Percentiles rank a stretch among this genome's conserved stretches.
Evolutionary conservation across 768 basidiomycete species (phyloP).

Genomic region (Kwoniella sp.): DNA sequence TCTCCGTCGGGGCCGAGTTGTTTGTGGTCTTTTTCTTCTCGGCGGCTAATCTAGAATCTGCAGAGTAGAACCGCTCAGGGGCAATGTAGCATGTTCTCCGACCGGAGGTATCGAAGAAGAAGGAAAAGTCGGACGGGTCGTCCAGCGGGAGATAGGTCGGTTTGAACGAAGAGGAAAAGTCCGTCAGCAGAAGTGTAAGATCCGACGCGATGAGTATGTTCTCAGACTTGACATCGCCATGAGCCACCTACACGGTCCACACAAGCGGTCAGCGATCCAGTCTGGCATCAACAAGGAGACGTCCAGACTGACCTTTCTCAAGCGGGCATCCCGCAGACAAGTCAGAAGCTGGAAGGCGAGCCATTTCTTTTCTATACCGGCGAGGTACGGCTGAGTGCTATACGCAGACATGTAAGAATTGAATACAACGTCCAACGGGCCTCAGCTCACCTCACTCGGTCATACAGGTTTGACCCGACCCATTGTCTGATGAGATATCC

Average conservation of each 20-base stretch:
- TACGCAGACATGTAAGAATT: neutral
- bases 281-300: too few species aligned
- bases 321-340: conserved; percentile 74
- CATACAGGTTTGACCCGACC: conserved; percentile 89
- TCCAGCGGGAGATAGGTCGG: conserved; percentile 92
- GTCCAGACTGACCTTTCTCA: conserved; percentile 56
- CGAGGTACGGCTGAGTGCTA: conserved; percentile 93
- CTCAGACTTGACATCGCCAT: conserved; percentile 96
- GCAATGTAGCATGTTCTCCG: conserved; percentile 92
- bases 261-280: too few species aligned
- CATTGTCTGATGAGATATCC: conserved; percentile 93
- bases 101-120: conserved; percentile 94
- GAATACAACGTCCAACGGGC: neutral
- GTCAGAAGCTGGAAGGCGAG: conserved; percentile 88
- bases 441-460: conserved; percentile 78
- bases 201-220: conserved; percentile 95
- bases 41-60: conserved; percentile 66
- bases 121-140: conserved; percentile 95
- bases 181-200: conserved; percentile 91
- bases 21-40: conserved; percentile 58
- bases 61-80: conserved; percentile 88
- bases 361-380: conserved; percentile 92
- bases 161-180: conserved; percentile 87
- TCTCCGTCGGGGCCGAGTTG: conserved; percentile 50
- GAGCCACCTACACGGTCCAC: conserved; percentile 68